A percentile compares a stretch with the other conserved stretches of the same genome.
These are phyloP conservation scores for Cylindrotheca closterium DNA, from an alignment of 108 stramenopile species.

Conservation along the genomic window DNA sequence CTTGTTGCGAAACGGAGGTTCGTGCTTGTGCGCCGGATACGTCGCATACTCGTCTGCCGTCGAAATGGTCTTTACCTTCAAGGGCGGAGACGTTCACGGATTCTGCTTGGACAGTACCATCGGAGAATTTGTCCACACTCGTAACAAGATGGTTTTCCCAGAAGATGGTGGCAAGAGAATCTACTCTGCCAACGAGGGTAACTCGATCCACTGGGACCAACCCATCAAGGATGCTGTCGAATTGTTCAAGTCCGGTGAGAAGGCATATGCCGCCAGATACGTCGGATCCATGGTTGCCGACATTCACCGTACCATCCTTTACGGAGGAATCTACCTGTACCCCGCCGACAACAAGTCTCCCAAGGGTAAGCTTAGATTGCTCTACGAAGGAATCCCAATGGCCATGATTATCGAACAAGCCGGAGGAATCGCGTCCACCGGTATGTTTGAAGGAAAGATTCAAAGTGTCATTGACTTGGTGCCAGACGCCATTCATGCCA, in stretches of 20 bases:
- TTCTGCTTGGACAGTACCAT: constrained; percentile 98
- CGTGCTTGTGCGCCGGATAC: constrained; percentile 95
- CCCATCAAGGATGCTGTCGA: constrained; percentile 91
- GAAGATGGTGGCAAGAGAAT: constrained; percentile 90
- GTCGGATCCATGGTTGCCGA: constrained; percentile 99
- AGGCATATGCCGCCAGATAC: constrained; percentile 92
- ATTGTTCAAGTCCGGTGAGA: constrained; percentile 81
- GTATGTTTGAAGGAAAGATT: constrained; percentile 90
- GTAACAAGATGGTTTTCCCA: constrained; percentile 89
- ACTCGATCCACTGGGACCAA: constrained; percentile 90
- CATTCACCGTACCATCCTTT: constrained; percentile 98
- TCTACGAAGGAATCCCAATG: constrained; percentile 99
- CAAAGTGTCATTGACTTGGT: constrained; percentile 89
- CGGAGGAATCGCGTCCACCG: constrained; percentile 95
- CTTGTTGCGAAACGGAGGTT: constrained; percentile 89
- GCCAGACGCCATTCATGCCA: constrained; percentile 93
- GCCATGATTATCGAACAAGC: constrained; percentile 98
- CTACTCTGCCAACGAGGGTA: constrained; percentile 98
- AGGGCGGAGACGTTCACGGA: constrained; percentile 85
- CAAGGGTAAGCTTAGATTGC: constrained; percentile 94
- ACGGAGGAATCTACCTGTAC: constrained; percentile 98
- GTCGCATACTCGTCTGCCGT: constrained; percentile 90
- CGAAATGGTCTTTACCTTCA: constrained; percentile 94
- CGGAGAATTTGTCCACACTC: constrained; percentile 98
- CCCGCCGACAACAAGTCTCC: constrained; percentile 94